These are phyloP conservation scores for Fusarium multiceps DNA, from an alignment of 2,329 filamentous ascomycete genomes.

Conservation along the genomic window DNA sequence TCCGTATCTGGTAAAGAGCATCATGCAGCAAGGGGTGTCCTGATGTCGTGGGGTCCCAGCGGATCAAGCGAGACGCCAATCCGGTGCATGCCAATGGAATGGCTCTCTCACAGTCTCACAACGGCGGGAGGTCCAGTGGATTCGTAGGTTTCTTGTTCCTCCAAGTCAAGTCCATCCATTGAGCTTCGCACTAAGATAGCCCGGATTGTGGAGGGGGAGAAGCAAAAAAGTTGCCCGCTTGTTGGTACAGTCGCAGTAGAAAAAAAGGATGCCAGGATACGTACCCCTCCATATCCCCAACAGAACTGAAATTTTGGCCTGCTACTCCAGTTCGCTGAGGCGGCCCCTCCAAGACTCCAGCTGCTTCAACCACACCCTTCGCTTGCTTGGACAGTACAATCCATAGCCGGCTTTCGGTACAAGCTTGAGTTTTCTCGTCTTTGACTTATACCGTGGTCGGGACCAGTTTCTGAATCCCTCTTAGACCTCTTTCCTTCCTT, in stretches of 20 bases:
- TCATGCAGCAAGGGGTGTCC: constrained; percentile 41
- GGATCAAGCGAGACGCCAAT: constrained; percentile 47
- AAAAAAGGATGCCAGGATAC: constrained; percentile 44
- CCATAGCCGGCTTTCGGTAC: constrained; percentile 37
- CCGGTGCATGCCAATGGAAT: constrained; percentile 44
- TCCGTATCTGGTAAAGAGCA: constrained; percentile 28
- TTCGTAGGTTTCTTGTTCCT: constrained; percentile 25
- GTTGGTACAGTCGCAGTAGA: constrained; percentile 20
- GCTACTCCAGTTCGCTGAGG: constrained; percentile 44
- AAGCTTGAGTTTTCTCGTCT: constrained; percentile 43
- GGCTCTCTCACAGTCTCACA: constrained; percentile 38
- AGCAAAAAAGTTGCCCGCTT: constrained; percentile 29
- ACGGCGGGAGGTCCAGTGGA: constrained; percentile 33
- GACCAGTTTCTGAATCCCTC: constrained; percentile 42
- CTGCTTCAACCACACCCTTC: constrained; percentile 43
- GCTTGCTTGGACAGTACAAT: constrained; percentile 22
- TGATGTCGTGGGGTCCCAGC: constrained; percentile 44
- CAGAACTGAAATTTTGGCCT: constrained; percentile 55
- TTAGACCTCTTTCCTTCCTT: constrained; percentile 44
- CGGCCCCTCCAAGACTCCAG: constrained; percentile 44
- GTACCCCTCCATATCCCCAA: constrained; percentile 55
- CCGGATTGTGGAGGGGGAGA: constrained; percentile 41
- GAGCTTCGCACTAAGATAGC: constrained; percentile 39
- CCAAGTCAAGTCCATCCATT: constrained; percentile 25
- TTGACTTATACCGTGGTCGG: constrained; percentile 48